Conservation (phyloP, 2,329 filamentous ascomycete species). For the Clonostachys byssicola region DNA sequence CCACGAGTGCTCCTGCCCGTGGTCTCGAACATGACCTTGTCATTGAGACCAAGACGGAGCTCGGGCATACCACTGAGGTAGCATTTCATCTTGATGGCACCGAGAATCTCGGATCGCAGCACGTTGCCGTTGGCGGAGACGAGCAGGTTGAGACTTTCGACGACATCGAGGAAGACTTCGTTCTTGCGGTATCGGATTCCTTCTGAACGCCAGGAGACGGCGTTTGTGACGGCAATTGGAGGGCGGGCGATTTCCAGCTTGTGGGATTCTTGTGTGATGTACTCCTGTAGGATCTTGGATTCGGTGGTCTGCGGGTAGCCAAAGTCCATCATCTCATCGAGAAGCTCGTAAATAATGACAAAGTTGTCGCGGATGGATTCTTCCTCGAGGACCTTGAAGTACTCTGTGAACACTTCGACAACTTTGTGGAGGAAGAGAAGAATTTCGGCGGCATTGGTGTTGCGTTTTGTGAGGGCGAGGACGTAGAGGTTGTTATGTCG, state of each 20-base stretch:
- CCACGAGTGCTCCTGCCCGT: slow-evolving; percentile 90
- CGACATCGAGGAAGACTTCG: slow-evolving; percentile 96
- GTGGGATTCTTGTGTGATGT: slow-evolving; percentile 98
- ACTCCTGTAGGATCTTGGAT: slow-evolving; percentile 97
- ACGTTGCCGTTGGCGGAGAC: slow-evolving; percentile 95
- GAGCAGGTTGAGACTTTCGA: slow-evolving; percentile 93
- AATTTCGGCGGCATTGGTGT: slow-evolving; percentile 98
- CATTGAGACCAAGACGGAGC: slow-evolving; percentile 87
- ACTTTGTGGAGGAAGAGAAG: slow-evolving; percentile 97
- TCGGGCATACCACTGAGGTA: slow-evolving; percentile 98
- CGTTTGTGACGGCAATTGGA: slow-evolving; percentile 96
- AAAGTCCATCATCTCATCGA: slow-evolving; percentile 99
- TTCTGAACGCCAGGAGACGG: slow-evolving; percentile 96
- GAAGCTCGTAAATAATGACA: slow-evolving; percentile 95
- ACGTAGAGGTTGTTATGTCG: slow-evolving; percentile 99
- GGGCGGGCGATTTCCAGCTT: slow-evolving; percentile 95
- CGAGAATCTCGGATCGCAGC: slow-evolving; percentile 90
- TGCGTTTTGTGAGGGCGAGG: slow-evolving; percentile 94
- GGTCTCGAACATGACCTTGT: slow-evolving; percentile 99
- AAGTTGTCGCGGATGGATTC: slow-evolving; percentile 99
- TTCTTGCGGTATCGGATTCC: slow-evolving; percentile 99
- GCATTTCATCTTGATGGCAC: slow-evolving; percentile 99
- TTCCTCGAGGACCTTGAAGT: slow-evolving; percentile 98
- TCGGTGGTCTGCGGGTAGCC: slow-evolving; percentile 98
- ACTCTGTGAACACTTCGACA: slow-evolving; percentile 98